Evolutionary conservation across 2,329 filamentous ascomycete genomes (phyloP), one percentile per base, ranked within the genome.

Genomic region (Pseudogymnoascus sp.): DNA sequence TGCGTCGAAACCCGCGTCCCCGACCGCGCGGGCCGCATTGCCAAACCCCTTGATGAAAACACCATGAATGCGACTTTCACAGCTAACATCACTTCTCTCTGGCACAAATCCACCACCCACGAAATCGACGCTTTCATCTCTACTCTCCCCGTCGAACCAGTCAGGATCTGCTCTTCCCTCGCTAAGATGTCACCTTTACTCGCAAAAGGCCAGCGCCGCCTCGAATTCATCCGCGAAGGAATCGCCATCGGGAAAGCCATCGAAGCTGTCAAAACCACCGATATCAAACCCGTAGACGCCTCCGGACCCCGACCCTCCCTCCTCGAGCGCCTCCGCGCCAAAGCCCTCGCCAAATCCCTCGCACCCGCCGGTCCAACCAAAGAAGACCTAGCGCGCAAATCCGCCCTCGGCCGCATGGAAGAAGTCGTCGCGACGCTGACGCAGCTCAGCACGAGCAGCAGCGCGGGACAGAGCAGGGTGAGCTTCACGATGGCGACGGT

Each of bases 281-380:
- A 73, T 16, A 2, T 6, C 0, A 31, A 31, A 3, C 28, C 56
- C 36, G 4, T 37, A n/a, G 16, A 61, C 66, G 2, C 60, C 59
- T 4, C 71, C 70, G 70, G 74, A 65, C 75, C 53, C 80, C 86
- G 76, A 60, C 86, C 89, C 78, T 85, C 84, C 62, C 83, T 96
- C 23, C 80, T 95, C 64, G 89, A 93, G 73, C 87, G 89, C 59
- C 84, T 96, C 67, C 87, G 89, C 66, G 80, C 82, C 62, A 93
- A 93, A 77, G 84, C 89, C 68, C 74, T 81, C 68, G 79, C 83
- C 72, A 73, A 82, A 72, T 70, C 77, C 66, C 67, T 76, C 65
- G 61, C 76, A 64, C 64, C 78, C 64, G 68, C 73, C 0, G 82
- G 81, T 0, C 78, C 82, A 0, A 77, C 82, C 0, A 78, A 81